Conservation (phyloP, 148 eudicot species). For the Silene uniflora region DNA sequence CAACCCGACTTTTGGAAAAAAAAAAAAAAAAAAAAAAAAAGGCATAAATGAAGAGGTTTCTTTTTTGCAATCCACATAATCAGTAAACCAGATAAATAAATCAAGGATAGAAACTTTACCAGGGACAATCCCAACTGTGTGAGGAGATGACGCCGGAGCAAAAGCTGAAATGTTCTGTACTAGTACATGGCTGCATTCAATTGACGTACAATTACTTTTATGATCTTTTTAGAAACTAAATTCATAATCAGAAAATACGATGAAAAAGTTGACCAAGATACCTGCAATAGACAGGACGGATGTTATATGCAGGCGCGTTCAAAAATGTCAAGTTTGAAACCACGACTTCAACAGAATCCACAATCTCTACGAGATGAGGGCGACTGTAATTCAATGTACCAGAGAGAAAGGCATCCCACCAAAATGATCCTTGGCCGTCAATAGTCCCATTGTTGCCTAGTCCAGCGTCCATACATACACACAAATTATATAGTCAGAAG, state of each 20-base stretch:
- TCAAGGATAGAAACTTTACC: slow-evolving; percentile 25
- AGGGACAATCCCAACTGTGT: slow-evolving; percentile 53
- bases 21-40: neutral
- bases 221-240: neutral
- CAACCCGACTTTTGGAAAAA: too few species aligned
- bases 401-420: slow-evolving; percentile 48
- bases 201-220: neutral
- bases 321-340: slow-evolving; percentile 50
- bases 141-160: slow-evolving; percentile 49
- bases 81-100: neutral
- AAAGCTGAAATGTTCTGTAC: slow-evolving; percentile 45
- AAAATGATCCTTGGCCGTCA: slow-evolving; percentile 53
- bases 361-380: slow-evolving; percentile 52
- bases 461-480: slow-evolving; percentile 6
- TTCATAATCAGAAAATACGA: slow-evolving; percentile 3
- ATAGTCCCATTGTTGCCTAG: slow-evolving; percentile 55
- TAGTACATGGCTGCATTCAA: slow-evolving; percentile 42
- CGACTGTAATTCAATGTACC: slow-evolving; percentile 44
- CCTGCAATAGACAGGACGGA: slow-evolving; percentile 60
- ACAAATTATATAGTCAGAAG: neutral
- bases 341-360: slow-evolving; percentile 37
- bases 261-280: slow-evolving; percentile 13
- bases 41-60: neutral
- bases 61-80: too few species aligned
- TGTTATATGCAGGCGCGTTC: slow-evolving; percentile 44